Evolutionary conservation across 257 asterid genomes (phyloP).

Genomic region (Solanum dulcamara): DNA sequence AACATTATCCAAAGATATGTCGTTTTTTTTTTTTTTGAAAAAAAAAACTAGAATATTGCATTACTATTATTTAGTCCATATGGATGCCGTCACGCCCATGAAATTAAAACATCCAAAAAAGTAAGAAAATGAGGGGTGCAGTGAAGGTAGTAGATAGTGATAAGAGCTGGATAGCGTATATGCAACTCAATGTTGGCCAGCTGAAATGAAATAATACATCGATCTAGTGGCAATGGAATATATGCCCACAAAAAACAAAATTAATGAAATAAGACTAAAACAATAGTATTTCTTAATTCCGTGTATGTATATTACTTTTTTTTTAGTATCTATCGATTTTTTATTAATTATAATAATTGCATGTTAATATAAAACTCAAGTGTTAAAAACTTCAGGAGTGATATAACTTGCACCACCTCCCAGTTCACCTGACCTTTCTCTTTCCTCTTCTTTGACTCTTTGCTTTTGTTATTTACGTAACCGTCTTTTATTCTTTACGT

Average conservation of each 20-base stretch:
- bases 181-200: not conserved
- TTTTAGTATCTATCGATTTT: rapidly evolving
- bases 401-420: not conserved
- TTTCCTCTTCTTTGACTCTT: not conserved
- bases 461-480: not conserved
- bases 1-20: not conserved
- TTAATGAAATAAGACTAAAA: not conserved
- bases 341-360: not conserved
- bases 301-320: not conserved
- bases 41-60: not conserved
- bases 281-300: not conserved
- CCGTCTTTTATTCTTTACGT: no score
- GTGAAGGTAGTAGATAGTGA: not conserved
- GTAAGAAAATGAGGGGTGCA: not conserved
- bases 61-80: not conserved
- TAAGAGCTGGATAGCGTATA: not conserved
- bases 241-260: not conserved
- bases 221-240: not conserved
- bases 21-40: not conserved
- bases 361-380: not conserved
- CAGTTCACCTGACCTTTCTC: not conserved
- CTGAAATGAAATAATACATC: not conserved
- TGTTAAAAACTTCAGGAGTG: not conserved
- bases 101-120: not conserved
- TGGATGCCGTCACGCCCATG: not conserved